Conservation (phyloP, 345 rosid species). For the Euphorbia tirucalli region DNA sequence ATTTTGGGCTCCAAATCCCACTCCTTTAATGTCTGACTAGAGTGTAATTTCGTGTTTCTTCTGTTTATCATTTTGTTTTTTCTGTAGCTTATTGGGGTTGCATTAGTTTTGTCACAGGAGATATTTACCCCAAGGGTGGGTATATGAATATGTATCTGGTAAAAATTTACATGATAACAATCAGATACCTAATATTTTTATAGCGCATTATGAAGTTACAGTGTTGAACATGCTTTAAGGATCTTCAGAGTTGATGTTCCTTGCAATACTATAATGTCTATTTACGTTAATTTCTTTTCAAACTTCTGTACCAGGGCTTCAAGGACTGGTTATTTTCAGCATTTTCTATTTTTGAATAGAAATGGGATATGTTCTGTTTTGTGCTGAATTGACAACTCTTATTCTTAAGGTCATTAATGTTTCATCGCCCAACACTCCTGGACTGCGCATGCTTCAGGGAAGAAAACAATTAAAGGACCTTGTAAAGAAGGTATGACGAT, state of each 20-base stretch:
- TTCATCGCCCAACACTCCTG: conserved; percentile 97
- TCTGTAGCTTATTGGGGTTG: neutral
- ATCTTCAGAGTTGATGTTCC: neutral
- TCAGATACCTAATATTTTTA: neutral
- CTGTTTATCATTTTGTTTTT: neutral
- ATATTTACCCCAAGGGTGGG: neutral
- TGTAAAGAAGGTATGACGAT: conserved; percentile 84
- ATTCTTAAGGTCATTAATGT: conserved; percentile 76
- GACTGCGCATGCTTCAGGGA: conserved; percentile 94
- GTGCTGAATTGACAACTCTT: neutral
- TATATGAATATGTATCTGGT: neutral
- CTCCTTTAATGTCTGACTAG: neutral
- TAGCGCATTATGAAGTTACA: neutral
- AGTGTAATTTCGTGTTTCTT: neutral
- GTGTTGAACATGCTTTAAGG: neutral
- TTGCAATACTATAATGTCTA: neutral
- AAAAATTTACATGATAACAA: neutral
- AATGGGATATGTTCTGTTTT: conserved; percentile 4
- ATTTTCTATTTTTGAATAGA: neutral
- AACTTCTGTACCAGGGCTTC: neutral
- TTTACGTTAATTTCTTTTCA: neutral
- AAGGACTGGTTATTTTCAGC: neutral
- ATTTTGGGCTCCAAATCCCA: neutral
- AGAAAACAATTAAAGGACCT: conserved; percentile 93
- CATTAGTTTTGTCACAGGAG: neutral